A percentile compares a stretch with the other conserved stretches of the same genome.
These are phyloP conservation scores for Alnus glutinosa DNA, from an alignment of 306 rosid species.

Conservation along the genomic window DNA sequence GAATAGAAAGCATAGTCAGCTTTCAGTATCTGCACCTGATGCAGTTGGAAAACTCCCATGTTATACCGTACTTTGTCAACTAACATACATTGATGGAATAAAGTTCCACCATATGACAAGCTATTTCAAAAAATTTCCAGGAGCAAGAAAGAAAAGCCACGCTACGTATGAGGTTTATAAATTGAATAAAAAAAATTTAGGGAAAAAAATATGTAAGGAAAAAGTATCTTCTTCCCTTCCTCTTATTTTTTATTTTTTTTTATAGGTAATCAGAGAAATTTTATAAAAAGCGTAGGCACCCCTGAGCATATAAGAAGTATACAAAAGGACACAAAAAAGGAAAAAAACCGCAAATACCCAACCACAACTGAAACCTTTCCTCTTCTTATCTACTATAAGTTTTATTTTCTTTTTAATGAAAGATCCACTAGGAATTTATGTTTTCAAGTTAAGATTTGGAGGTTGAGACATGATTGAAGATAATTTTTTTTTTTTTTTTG, in stretches of 20 bases:
- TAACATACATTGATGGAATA: background rate
- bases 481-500: background rate
- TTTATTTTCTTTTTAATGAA: background rate
- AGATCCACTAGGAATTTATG: too few relatives aligned
- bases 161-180: background rate
- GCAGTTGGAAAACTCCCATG: constrained; percentile 6
- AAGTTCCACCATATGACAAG: background rate
- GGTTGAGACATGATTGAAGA: background rate
- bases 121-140: background rate
- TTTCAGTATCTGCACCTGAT: background rate
- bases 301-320: too few relatives aligned
- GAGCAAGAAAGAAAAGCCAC: background rate
- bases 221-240: background rate
- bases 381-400: background rate
- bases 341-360: too few relatives aligned
- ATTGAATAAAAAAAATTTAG: background rate
- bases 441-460: background rate
- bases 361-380: background rate
- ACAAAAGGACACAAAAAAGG: too few relatives aligned
- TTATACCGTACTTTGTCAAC: background rate
- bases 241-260: background rate
- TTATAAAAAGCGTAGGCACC: too few relatives aligned
- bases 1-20: constrained; percentile 6
- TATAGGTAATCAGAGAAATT: too few relatives aligned
- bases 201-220: background rate